Percentiles rank a stretch among this genome's conserved stretches.
These are phyloP conservation scores for Trichoderma gamsii DNA, from an alignment of 495 filamentous ascomycete species.

Conservation along the genomic window DNA sequence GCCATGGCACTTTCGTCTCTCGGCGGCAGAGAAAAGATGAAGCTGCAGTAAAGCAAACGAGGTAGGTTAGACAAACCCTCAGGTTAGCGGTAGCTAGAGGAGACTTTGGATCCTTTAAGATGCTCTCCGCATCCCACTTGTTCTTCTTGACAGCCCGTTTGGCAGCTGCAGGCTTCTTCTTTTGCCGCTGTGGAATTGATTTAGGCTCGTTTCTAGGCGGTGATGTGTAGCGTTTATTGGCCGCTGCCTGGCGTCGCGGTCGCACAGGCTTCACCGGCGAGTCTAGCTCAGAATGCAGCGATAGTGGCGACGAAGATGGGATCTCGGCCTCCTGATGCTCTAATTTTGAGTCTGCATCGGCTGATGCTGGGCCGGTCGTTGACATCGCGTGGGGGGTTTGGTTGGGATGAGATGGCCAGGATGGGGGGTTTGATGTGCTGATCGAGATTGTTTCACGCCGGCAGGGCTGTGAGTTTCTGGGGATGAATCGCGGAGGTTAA, in stretches of 20 bases:
- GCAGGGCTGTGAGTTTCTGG: neutral
- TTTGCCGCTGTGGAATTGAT: neutral
- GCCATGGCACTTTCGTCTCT: neutral
- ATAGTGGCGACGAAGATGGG: neutral
- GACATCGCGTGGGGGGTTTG: neutral
- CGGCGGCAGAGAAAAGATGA: neutral
- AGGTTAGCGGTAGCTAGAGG: conserved; percentile 50
- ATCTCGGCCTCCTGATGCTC: neutral
- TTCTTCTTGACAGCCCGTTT: conserved; percentile 20
- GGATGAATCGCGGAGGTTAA: neutral
- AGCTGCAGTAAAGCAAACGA: conserved; percentile 4
- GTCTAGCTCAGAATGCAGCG: neutral
- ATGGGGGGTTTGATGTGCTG: neutral
- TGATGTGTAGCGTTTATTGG: neutral
- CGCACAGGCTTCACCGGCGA: neutral
- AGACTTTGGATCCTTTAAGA: conserved; percentile 51
- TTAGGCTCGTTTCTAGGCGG: neutral
- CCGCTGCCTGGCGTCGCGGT: neutral
- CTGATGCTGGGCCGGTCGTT: neutral
- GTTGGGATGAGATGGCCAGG: neutral
- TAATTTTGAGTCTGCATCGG: neutral
- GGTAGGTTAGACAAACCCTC: conserved; percentile 39
- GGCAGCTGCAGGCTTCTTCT: conserved; percentile 20
- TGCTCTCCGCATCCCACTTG: conserved; percentile 37
- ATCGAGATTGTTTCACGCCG: neutral